Evolutionary conservation across 225 moss, liverwort and hornwort species (phyloP), one percentile per base, ranked within the genome.

Genomic region (Marchantia paleacea): DNA sequence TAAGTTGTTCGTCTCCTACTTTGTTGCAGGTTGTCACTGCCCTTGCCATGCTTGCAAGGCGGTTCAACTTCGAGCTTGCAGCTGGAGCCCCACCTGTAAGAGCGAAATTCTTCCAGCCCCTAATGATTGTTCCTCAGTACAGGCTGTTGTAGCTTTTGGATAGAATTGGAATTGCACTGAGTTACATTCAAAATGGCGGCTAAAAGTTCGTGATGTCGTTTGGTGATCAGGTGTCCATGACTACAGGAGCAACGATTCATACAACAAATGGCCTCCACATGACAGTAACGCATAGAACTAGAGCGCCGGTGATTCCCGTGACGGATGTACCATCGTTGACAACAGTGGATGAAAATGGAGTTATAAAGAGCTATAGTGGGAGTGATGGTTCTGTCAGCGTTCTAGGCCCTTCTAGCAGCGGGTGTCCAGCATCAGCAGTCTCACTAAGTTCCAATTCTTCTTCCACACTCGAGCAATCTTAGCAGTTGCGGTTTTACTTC

Each of bases 181-280:
- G 15, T 6, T 69, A 12, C 5, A 5, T n/a, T 0, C 2, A 8
- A 72, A 72, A 50, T 22, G 7, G 2, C 3, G 31, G 12, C 47
- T 72, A 81, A 72, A 29, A 15, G 18, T 25, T 6, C 68, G 61
- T 49, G 19, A 13, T 53, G 49, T 72, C 51, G 10, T 67, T 54
- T 78, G 13, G 49, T n/a, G 19, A 39, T 57, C 72, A 95, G 94
- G 94, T 95, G 76, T 80, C 85, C 62, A 95, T 95, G 93, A 95
- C 95, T 63, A 93, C 95, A 50, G 95, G 95, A 85, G 95, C 95
- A 48, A 95, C 95, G 18, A 95, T 95, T 67, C 95, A 95, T 78
- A 95, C 95, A n/a, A 48, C 85, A 26, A 76, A 89, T 66, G 95
- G 95, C 25, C 80, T 95, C 62, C 81, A 89, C 53, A 89, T 95